Base-by-base conservation (phyloP, 2,329 filamentous ascomycete species). In the Metarhizium album region DNA sequence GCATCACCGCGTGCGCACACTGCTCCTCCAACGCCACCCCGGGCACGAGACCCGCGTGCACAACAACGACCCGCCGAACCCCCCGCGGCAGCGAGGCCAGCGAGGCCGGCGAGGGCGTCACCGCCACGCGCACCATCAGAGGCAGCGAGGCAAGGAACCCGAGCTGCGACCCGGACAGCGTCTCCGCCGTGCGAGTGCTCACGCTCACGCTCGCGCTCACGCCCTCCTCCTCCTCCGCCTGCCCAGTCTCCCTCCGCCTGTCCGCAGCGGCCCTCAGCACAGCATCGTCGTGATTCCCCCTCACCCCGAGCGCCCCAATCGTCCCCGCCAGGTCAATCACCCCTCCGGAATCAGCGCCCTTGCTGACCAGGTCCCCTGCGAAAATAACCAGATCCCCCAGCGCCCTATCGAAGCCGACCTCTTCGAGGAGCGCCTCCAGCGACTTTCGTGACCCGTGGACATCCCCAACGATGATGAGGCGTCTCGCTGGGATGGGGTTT, bases 251-350 rank as follows among this genome's bases (percentile, higher is more conserved):
- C n/a, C n/a, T n/a, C n/a, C n/a, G 8, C 9, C 5, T 8, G 16
- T 16, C 9, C 37, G 8, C 16, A 9, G 38, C 38, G 3, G 38
- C 38, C 16, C 38, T 18, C 3, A 42, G 74, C 11, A 95, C 74
- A 4, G 82, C 76, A 61, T 96, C 89, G 62, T 96, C 90, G 65
- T 94, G 86, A 64, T 95, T 95, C 7, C 90, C 90, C 47, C 90
- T 81, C 3, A 95, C 86, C 49, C 80, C 86, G 7, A 81, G 84
- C 4, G 89, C 89, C 35, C 79, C 76, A 5, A 88, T 67, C 14
- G 77, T 68, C 59, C 87, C 84, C 18, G 86, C 83, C 29, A 89
- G 70, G 53, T 86, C 80, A 42, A 95, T 75, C 1, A 95, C 87
- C 6, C 84, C 87, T 0, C 74, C 61, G 45, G 85, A 90, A 65